Evolutionary conservation across 768 basidiomycete species (phyloP), one percentile per base, ranked within the genome.

Genomic region (Lentinus brumalis): DNA sequence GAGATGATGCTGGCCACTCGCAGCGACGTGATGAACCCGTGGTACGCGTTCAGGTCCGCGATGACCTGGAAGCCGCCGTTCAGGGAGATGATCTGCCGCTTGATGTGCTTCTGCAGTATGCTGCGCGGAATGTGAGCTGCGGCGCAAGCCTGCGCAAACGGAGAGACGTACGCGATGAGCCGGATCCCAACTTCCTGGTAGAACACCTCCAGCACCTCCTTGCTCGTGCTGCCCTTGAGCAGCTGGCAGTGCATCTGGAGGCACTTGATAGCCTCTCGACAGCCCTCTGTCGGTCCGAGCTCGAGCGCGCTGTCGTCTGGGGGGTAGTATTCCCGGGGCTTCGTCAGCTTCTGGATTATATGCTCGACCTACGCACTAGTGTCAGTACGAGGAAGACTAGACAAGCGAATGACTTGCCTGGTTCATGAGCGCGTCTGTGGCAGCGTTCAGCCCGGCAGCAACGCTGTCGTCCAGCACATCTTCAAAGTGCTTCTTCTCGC

Each of bases 401-500:
- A 30, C 30, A 12, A 12, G 31, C 35, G 35, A 35, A 6, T 1
- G 18, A 69, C 75, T 9, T 60, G 91, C 93, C 82, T 98, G 94
- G 67, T 88, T 92, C 95, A 96, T 98, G 50, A 98, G 75, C 1
- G 95, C 92, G 65, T 97, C 92, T 3, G 96, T 97, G 5, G 96
- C 97, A 2, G 94, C 91, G 70, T 99, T 98, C 67, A 98, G 74
- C 1, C 96, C 96, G 11, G 83, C 86, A 3, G 97, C 97, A 15
- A 99, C 97, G 38, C 87, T 91, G 64, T 98, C 95, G 70, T 99
- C 97, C 39, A 99, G 76, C 0, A 86, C 76, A 62, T 94, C 91
- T 73, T 98, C 97, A 64, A 98, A 98, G 6, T 86, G 84, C 77
- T 98, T 99, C 83, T 98, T 98, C 74, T 98, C 96, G 31, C 97